Base-by-base conservation (phyloP, 225 moss, liverwort and hornwort species). In the Ulota crispa region DNA sequence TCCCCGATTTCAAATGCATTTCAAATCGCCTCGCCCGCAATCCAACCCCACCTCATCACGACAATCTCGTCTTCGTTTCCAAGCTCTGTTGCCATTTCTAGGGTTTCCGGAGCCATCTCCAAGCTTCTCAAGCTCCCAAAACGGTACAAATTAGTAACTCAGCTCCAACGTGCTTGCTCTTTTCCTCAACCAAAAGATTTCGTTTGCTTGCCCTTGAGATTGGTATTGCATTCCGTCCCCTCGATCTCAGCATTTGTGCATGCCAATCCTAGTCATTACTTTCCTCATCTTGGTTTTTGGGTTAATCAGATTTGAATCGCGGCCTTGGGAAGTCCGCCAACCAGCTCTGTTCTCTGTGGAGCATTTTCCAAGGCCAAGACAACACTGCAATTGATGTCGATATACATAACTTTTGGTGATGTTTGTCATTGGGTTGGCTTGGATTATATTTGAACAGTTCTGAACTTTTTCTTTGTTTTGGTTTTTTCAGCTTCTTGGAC, bases 1-100 rank as follows among this genome's bases (percentile, higher is more conserved):
- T 30, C n/a, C n/a, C 34, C 10, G 37, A 14, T 82, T 83, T 83
- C 77, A 71, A 83, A 83, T 41, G 64, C 41, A 30, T 41, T 78
- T 69, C 64, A 71, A 71, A 82, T 70, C 1, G 8, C 54, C 50
- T 34, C 39, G 24, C 4, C 34, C 16, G 28, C 75, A 50, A 36
- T 21, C 7, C 14, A 11, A 18, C 9, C 9, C 1, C 1, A 4
- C 13, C 1, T 16, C 15, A 23, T 30, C 36, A 70, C 30, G 21
- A 21, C 47, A 60, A 26, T 2, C 21, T 14, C 69, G 9, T 37
- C 70, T 75, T 73, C 73, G 28, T 27, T 64, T 6, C 6, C 8
- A 59, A 83, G 42, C 71, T 78, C 27, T 21, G 32, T 32, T 3
- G 24, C 14, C 41, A 71, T 31, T 1, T 68, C 27, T 61, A 82